These are phyloP conservation scores for Neocucurbitaria cava DNA, from an alignment of 2,329 filamentous ascomycete species.

Conservation along the genomic window DNA sequence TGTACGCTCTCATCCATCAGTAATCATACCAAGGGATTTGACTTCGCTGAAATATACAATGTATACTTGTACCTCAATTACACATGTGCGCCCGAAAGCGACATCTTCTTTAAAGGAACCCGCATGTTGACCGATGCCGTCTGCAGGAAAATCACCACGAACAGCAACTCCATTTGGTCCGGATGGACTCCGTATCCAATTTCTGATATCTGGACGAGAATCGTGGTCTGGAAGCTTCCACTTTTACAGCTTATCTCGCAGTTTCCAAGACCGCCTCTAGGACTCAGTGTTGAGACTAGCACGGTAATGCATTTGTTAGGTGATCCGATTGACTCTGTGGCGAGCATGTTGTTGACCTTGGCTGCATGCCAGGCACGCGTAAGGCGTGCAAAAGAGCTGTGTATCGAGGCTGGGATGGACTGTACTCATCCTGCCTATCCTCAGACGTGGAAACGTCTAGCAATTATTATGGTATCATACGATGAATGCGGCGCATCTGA, in stretches of 20 bases:
- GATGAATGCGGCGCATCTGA: conserved; percentile 25
- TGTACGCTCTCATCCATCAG: conserved; percentile 17
- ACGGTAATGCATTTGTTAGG: conserved; percentile 24
- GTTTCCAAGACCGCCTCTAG: conserved; percentile 25
- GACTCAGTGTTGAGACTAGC: conserved; percentile 17
- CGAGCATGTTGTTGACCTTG: conserved; percentile 21
- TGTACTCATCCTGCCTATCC: conserved; percentile 8
- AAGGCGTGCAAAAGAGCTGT: conserved; percentile 14
- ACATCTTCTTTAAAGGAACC: conserved; percentile 22
- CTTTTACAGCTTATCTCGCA: conserved; percentile 23
- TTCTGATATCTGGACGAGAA: conserved; percentile 22
- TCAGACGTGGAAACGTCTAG: conserved; percentile 22
- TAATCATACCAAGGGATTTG: conserved; percentile 23
- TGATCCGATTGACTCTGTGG: conserved; percentile 27
- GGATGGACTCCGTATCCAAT: conserved; percentile 24
- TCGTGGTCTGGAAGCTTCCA: conserved; percentile 27
- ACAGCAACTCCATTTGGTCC: conserved; percentile 16
- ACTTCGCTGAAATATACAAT: conserved; percentile 14
- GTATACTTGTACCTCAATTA: conserved; percentile 15
- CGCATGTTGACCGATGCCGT: conserved; percentile 17
- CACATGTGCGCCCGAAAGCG: conserved; percentile 16
- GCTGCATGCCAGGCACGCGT: conserved; percentile 15
- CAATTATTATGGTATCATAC: conserved; percentile 28
- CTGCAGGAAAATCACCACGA: conserved; percentile 18
- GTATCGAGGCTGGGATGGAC: conserved; percentile 3